These are phyloP conservation scores for Coelastrella sp. DNA, from an alignment of 139 green algal species.

Conservation along the genomic window DNA sequence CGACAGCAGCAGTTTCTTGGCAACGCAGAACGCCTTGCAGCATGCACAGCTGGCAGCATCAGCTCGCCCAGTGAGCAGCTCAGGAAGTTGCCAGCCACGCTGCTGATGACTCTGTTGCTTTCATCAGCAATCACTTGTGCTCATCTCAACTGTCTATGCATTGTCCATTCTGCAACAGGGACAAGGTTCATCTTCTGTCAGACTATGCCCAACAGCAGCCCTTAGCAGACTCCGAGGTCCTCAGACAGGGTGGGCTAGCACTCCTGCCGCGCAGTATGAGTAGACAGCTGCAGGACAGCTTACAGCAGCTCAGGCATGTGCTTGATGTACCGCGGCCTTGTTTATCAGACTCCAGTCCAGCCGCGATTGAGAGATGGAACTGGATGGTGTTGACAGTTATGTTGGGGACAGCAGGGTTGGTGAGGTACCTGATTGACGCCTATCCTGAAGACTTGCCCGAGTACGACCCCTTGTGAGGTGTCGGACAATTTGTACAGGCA, in stretches of 20 bases:
- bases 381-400: constrained; percentile 33
- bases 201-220: constrained; percentile 44
- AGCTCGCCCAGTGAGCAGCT: too few relatives aligned
- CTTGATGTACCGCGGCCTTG: constrained; percentile 30
- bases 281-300: constrained; percentile 7
- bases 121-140: too few relatives aligned
- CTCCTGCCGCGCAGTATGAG: constrained; percentile 48
- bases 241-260: constrained; percentile 43
- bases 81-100: too few relatives aligned
- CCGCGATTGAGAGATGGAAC: constrained; percentile 40
- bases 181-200: constrained; percentile 46
- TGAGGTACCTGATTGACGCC: constrained; percentile 54
- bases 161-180: neutral
- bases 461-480: constrained; percentile 36
- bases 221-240: constrained; percentile 38
- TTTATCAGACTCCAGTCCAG: constrained; percentile 13
- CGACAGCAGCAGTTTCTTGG: neutral
- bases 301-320: constrained; percentile 15
- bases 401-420: constrained; percentile 45
- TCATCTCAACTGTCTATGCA: too few relatives aligned
- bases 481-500: too few relatives aligned
- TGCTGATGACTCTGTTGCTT: too few relatives aligned
- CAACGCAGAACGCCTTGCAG: neutral
- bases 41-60: neutral
- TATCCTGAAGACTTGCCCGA: constrained; percentile 52